Conservation (phyloP, 2,329 filamentous ascomycete species). For the Celoporthe dispersa region DNA sequence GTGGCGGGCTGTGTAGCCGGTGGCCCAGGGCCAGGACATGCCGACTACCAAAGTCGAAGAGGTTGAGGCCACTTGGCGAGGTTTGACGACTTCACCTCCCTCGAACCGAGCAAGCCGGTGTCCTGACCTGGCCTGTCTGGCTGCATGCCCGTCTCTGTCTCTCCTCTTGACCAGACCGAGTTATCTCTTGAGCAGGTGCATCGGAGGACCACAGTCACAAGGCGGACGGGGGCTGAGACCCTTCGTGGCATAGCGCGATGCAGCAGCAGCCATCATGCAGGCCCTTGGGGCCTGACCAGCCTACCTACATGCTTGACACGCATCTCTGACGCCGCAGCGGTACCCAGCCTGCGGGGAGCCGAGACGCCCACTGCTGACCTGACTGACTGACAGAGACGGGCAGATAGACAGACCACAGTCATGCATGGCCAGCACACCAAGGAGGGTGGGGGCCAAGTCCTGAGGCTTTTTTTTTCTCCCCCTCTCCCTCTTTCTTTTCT, state of each 20-base stretch:
- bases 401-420: conserved; percentile 2
- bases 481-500: background rate
- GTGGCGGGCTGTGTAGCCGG: conserved; percentile 20
- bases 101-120: background rate
- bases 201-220: conserved; percentile 7
- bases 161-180: background rate
- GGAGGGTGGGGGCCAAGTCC: background rate
- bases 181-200: background rate
- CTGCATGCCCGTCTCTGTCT: background rate
- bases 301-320: conserved; percentile 3
- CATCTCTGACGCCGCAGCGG: background rate
- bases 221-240: conserved; percentile 6
- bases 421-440: background rate
- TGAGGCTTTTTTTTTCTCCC: background rate
- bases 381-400: conserved; percentile 6
- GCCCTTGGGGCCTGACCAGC: conserved; percentile 12
- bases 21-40: conserved; percentile 21
- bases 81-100: background rate
- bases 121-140: background rate
- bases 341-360: conserved; percentile 15
- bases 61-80: conserved; percentile 6
- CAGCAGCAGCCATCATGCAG: conserved; percentile 15
- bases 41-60: background rate
- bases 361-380: conserved; percentile 2
- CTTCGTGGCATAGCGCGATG: conserved; percentile 18